Base-by-base conservation (phyloP, 352 stramenopile genomes). In the Phytophthora palmivora region DNA sequence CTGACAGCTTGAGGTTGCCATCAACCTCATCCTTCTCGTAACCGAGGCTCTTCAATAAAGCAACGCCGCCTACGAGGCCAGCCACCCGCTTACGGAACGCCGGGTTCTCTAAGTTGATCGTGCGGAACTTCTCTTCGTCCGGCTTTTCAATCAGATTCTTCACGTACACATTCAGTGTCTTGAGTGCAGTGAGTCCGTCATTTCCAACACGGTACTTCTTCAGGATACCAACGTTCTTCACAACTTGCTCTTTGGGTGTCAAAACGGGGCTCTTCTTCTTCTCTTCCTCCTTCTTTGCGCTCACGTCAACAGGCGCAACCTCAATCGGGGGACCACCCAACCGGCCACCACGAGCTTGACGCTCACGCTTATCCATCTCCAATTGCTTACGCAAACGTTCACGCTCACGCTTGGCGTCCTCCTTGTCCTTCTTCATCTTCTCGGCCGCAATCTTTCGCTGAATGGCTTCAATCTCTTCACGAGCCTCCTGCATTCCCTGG, bases 291-390 rank as follows among this genome's bases (percentile, higher is more conserved):
- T 72, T 46, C 28, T 58, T 63, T 3, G 56, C 34, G 14, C 45
- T 50, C 43, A 72, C 75, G 4, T 77, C 67, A 22, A 76, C 39
- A 11, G 73, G 57, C 6, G 70, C 58, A n/a, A 89, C 19, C 33
- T 94, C 82, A 24, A 91, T 82, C 4, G 85, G 72, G 12, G 83
- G 63, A 6, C 84, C 84, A n/a, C 77, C 82, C 9, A 97, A 74
- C 42, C 94, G 86, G 2, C 93, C 93, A 19, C 84, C 80, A 34
- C 88, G 83, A 22, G 89, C 88, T 16, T 89, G 86, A 36, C 91
- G 84, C 53, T 97, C 91, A 6, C 88, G 78, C 75, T 98, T 98
- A 68, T 98, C 93, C 64, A 95, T 84, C 49, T 96, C 92, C 14
- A 98, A 72, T 71, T 97, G 87, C 54, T 80, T 82, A 44, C 88